Evolutionary conservation across 192 early-diverging fungal species (phyloP).

Genomic region (Backusella morwellensis): DNA sequence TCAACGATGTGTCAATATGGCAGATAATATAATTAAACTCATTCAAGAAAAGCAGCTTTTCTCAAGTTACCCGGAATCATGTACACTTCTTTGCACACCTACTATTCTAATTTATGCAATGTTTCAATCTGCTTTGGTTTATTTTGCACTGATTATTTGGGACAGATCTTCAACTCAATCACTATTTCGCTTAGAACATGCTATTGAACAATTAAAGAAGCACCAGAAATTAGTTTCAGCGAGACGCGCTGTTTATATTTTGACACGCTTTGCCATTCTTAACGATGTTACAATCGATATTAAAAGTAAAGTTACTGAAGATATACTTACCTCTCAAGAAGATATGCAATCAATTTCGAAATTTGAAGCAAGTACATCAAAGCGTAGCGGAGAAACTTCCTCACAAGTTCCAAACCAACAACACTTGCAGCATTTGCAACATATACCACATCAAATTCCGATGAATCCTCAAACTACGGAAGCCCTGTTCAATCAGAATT

Average conservation of each 20-base stretch:
- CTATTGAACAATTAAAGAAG: neutral
- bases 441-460: neutral
- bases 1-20: constrained; percentile 4
- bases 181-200: neutral
- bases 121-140: constrained; percentile 1
- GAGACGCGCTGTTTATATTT: neutral
- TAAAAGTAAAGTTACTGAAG: neutral
- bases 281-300: neutral
- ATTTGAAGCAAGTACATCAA: neutral
- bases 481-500: neutral
- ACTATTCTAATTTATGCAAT: neutral
- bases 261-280: neutral
- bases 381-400: neutral
- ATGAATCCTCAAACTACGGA: neutral
- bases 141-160: neutral
- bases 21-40: constrained; percentile 7
- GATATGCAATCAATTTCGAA: neutral
- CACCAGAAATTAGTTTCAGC: neutral
- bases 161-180: neutral
- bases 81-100: neutral
- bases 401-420: neutral
- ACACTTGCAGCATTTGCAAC: neutral
- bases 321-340: neutral
- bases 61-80: neutral
- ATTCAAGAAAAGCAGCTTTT: neutral